phyloP scores from a whole-genome alignment of 306 rosid species.

The Mimosa pudica region DNA sequence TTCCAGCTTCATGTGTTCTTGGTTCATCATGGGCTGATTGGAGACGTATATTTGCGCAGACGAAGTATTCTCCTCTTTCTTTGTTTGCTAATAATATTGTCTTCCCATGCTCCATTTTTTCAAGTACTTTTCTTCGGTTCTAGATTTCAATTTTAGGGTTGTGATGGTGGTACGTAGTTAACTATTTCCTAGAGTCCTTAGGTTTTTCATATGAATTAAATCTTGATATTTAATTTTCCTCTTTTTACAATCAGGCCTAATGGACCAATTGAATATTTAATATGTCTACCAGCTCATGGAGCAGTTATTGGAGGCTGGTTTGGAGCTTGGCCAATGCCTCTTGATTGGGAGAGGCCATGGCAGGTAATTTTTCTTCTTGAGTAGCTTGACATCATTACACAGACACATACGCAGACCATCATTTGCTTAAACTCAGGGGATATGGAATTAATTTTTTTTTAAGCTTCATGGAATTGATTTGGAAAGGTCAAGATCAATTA shows the following conservation, averaged over 20 bases:
- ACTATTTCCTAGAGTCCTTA: not conserved
- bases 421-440: not conserved
- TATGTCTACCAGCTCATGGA: constrained; percentile 87
- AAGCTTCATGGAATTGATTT: not conserved
- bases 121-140: not conserved
- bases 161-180: not conserved
- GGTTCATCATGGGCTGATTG: constrained; percentile 84
- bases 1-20: constrained; percentile 80
- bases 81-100: not conserved
- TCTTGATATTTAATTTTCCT: not conserved
- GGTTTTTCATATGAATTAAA: constrained; percentile 11
- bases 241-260: constrained; percentile 55
- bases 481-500: not conserved
- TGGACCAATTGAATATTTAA: constrained; percentile 64
- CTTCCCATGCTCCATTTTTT: constrained; percentile 15
- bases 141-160: not conserved
- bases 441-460: not conserved
- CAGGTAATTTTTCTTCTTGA: constrained; percentile 56
- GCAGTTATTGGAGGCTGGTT: constrained; percentile 92
- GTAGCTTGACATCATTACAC: not conserved
- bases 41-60: constrained; percentile 72
- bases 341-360: constrained; percentile 98
- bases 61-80: constrained; percentile 53
- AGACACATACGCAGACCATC: not conserved
- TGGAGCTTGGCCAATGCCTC: constrained; percentile 99